Evolutionary conservation across 108 stramenopile species (phyloP).

Genomic region (Mayamaea pseudoterrestris): DNA sequence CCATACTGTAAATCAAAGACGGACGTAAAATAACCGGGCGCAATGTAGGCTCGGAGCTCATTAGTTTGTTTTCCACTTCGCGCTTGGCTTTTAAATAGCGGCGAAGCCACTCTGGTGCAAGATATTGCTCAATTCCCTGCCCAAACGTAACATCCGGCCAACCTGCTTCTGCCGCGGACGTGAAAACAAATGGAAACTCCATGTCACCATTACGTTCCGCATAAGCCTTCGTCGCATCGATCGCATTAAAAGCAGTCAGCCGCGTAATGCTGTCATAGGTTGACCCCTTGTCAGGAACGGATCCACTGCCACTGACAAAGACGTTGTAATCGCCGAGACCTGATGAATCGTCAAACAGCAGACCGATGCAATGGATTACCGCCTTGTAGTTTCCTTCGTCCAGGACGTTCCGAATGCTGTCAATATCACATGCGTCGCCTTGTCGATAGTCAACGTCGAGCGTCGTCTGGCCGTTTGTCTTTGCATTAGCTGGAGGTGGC

Average conservation of each 20-base stretch:
- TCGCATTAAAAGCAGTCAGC: conserved; percentile 62
- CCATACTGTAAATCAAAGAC: conserved; percentile 71
- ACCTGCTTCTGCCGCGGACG: conserved; percentile 75
- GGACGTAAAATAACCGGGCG: conserved; percentile 59
- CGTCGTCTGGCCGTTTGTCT: neutral
- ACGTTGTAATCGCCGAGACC: conserved; percentile 53
- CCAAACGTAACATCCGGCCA: conserved; percentile 75
- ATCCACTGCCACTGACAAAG: conserved; percentile 62
- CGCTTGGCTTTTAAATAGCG: conserved; percentile 67
- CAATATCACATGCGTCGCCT: conserved; percentile 28
- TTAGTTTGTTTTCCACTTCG: conserved; percentile 45
- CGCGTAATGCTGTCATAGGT: conserved; percentile 79
- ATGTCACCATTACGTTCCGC: conserved; percentile 9
- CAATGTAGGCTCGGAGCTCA: conserved; percentile 5
- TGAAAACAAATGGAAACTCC: conserved; percentile 53
- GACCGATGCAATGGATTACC: conserved; percentile 38
- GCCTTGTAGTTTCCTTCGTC: conserved; percentile 20
- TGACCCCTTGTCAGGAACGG: conserved; percentile 45
- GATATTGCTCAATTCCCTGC: conserved; percentile 28
- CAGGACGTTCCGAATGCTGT: conserved; percentile 20
- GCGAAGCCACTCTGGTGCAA: conserved; percentile 66
- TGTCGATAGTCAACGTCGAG: conserved; percentile 23
- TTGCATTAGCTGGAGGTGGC: conserved; percentile 1
- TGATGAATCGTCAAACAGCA: conserved; percentile 63
- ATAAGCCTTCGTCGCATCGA: conserved; percentile 37